Evolutionary conservation across 1,284 basidiomycete species (phyloP), one percentile per base, ranked within the genome.

Genomic region (Polyporus tsugae): DNA sequence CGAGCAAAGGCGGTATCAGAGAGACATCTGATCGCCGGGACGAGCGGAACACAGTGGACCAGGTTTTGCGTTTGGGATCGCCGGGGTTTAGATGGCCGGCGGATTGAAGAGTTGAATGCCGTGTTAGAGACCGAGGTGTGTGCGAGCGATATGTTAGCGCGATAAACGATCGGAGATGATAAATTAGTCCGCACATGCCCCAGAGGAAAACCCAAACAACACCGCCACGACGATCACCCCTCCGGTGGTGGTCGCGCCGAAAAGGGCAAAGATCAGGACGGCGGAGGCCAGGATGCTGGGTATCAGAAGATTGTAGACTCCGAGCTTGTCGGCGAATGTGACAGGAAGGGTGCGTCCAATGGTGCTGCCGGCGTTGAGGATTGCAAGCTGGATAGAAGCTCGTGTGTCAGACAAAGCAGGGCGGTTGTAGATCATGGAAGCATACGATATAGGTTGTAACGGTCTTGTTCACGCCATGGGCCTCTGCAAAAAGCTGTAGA

Each of bases 161-260:
- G 15, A 60, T 63, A 11, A 59, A 6, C 59, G 35, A 46, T 41
- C 38, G 38, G 38, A 22, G n/a, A 22, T 41, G 58, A 60, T 60
- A 38, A 60, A 39, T 15, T 41, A 22, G 19, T 22, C 80, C 84
- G 70, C 64, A 86, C 85, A 85, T 58, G 84, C 81, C 9, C 85
- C 82, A 22, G 84, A 85, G 70, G 82, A 83, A 76, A 86, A 86
- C 4, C 87, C 86, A 71, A 86, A 87, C 35, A 86, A 75, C 7
- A 83, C 63, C 0, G 77, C 83, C 72, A 87, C 83, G 52, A 80
- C 62, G 19, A 83, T 75, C 42, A 85, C 75, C 22, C 81, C 80
- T 1, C 80, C 74, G 36, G 81, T 78, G 60, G 65, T 79, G 42
- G 80, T 78, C 60, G 85, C 77, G 2, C 78, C 82, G 64, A 86